These are phyloP conservation scores for Bipolaris bicolor DNA, from an alignment of 2,329 filamentous ascomycete genomes.

Conservation along the genomic window DNA sequence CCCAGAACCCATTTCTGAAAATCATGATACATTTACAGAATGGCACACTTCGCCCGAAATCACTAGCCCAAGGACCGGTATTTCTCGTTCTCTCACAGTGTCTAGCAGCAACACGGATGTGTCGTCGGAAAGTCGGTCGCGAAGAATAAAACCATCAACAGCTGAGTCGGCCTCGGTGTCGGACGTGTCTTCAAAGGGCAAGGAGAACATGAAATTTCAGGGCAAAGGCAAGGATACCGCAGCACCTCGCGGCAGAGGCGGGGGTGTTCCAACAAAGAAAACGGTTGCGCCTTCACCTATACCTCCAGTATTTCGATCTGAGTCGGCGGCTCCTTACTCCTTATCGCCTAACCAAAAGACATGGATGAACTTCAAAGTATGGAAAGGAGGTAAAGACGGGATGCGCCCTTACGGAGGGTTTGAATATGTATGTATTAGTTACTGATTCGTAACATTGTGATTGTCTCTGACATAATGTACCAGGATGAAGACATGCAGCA, in stretches of 20 bases:
- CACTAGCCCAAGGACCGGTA: constrained; percentile 26
- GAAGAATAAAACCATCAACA: constrained; percentile 29
- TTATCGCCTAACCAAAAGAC: constrained; percentile 31
- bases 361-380: constrained; percentile 48
- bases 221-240: constrained; percentile 48
- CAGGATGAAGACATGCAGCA: constrained; percentile 50
- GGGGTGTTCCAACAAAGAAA: constrained; percentile 47
- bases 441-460: not conserved
- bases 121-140: constrained; percentile 25
- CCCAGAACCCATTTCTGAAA: constrained; percentile 28
- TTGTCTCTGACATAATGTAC: not conserved
- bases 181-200: constrained; percentile 36
- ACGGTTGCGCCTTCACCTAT: constrained; percentile 20
- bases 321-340: constrained; percentile 31
- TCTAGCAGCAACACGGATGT: constrained; percentile 39
- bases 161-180: constrained; percentile 36
- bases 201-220: constrained; percentile 43
- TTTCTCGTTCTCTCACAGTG: constrained; percentile 36
- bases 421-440: constrained; percentile 38
- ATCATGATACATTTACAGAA: constrained; percentile 38
- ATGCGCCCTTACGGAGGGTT: constrained; percentile 47
- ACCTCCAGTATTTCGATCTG: constrained; percentile 29
- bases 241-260: constrained; percentile 48
- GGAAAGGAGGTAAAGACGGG: constrained; percentile 40
- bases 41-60: constrained; percentile 35